Evolutionary conservation across 495 filamentous ascomycete genomes (phyloP), one percentile per base, ranked within the genome.

Genomic region (Saxophila tyrrhenica): DNA sequence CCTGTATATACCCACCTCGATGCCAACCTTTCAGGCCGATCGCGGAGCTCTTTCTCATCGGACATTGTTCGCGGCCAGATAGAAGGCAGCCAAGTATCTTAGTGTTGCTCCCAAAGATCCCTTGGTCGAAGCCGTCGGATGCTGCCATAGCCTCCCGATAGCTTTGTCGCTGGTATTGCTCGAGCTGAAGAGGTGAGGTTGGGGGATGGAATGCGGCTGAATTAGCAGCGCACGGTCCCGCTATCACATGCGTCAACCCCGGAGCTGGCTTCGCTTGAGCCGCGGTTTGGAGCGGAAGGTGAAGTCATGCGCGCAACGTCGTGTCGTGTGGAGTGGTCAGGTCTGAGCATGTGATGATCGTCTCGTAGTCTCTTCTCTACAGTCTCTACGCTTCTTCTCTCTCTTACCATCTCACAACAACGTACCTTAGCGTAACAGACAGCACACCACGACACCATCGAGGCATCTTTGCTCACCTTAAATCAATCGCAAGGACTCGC

Each of bases 401-500:
- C 9, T 16, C 35, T 39, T 39, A 16, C 8, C 35, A 39, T 8
- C 8, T 9, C 35, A 16, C 8, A 39, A 39, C 9, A 8, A 16
- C 35, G 35, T 39, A 9, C 16, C 8, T 39, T 39, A n/a, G n/a
- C n/a, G n/a, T n/a, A n/a, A n/a, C n/a, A n/a, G n/a, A 39, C 35
- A 39, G 8, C 35, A 9, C 35, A 39, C 16, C 15, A 44, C 7
- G 15, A 3, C 7, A 44, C 7, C 19, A 44, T 44, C 41, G 7
- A 17, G 3, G 7, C 15, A 44, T 44, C 41, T 3, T 21, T 44
- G 8, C 8, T 9, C 8, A 44, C 41, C 41, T 8, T 17, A 44
- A 9, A 44, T 17, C 5, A 17, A n/a, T 3, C 7, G 5, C 19
- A 21, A 44, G 7, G 51, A 54, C 22, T 48, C 69, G 82, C 58